Evolutionary conservation across 139 green algal genomes (phyloP).

Genomic region (Picochlorum sp.): DNA sequence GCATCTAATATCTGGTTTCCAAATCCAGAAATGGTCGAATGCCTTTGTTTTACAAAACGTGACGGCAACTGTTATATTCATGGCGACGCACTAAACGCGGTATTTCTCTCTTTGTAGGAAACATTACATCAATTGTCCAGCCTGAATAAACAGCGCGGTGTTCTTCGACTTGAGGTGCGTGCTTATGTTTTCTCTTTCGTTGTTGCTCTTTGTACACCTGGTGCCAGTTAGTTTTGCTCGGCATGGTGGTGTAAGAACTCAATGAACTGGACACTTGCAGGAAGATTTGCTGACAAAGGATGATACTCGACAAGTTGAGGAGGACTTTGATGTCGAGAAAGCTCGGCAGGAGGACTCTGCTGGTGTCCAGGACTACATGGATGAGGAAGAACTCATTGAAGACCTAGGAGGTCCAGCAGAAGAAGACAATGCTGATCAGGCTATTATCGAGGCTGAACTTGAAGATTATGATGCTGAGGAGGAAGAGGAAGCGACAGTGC

Average conservation of each 20-base stretch:
- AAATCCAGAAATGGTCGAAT: too few species aligned
- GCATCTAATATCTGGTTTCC: too few species aligned
- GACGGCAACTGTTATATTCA: neutral
- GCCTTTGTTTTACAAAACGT: neutral
- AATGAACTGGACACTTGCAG: too few species aligned
- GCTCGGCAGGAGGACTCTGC: neutral
- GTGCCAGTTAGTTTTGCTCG: too few species aligned
- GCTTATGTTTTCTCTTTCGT: neutral
- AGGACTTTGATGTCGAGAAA: neutral
- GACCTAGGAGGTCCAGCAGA: slow-evolving; percentile 7
- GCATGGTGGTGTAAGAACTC: too few species aligned
- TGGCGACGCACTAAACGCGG: too few species aligned
- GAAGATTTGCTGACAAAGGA: neutral
- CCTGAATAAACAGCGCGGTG: neutral
- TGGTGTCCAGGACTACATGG: slow-evolving; percentile 17
- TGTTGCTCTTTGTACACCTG: neutral
- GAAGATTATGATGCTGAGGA: slow-evolving; percentile 26
- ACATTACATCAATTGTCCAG: neutral
- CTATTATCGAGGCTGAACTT: slow-evolving; percentile 7
- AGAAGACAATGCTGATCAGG: neutral
- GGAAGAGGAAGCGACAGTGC: neutral
- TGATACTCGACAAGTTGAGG: neutral
- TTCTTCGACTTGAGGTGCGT: neutral
- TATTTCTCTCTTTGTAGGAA: neutral
- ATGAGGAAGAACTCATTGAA: slow-evolving; percentile 27